Evolutionary conservation across 169 alveolate species (phyloP), one percentile per base, ranked within the genome.

Genomic region (Cryptosporidium canis): DNA sequence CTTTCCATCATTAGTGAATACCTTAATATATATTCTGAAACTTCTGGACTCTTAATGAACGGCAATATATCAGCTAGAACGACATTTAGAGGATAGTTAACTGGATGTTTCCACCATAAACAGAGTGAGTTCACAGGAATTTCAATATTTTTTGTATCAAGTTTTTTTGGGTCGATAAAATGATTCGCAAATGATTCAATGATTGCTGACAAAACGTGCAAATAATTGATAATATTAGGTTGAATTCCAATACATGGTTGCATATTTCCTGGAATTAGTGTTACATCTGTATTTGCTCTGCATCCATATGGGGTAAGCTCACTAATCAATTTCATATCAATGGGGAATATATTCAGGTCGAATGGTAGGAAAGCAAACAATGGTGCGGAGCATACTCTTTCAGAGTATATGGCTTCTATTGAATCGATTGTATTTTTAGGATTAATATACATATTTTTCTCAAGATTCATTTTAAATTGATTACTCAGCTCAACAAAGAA

Each of bases 41-140:
- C 71, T 1, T 37, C 41, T 14, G 47, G 3, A 41, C 37, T 39
- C 16, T 56, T 56, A 37, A 77, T 77, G 41, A 77, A 77, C 16
- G 87, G 87, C 33, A 77, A 21, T 58, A 53, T 77, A 45, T 55
- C 24, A 21, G 33, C 44, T 12, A 77, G 61, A 33, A 77, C 87
- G 2, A 14, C 21, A 21, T 43, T 45, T 12, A 77, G 39, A 37
- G 87, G 51, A 35, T 77, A 14, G 16, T 58, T 77, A 14, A 58
- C 65, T 9, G 87, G 87, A 58, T 55, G 70, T 14, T 31, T 77
- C 87, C 87, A 77, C 87, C 87, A 77, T 24, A 43, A 24, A 27
- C 87, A 77, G 41, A 77, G 35, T 24, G 58, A 55, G 14, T 44
- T 55, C 11, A 77, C 77, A 7, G 70, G 65, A 39, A 77, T 55